Evolutionary conservation across 305 asterid genomes (phyloP), one percentile per base, ranked within the genome.

Genomic region (Fraxinus angustifolia): DNA sequence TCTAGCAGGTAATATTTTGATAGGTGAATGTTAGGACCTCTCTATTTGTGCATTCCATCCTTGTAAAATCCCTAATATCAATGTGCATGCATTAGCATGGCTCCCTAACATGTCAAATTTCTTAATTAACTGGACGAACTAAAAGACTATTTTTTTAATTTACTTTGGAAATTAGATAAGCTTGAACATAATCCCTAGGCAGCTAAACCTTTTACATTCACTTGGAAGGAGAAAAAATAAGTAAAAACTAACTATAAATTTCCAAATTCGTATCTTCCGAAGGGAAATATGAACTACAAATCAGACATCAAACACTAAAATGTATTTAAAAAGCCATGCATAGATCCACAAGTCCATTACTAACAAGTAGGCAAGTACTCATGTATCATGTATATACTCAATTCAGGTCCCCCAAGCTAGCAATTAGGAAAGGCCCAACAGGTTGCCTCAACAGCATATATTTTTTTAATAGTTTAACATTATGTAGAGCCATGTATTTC

Each of bases 41-140:
- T 68, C 58, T 35, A 58, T 56, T 77, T 58, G 35, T 73, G 58
- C 78, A 78, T 38, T 75, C 17, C 76, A 76, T 45, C 14, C 81
- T 77, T 19, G 62, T 45, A 14, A 82, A 35, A 77, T 48, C 42
- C 71, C 75, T 75, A 26, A 23, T 6, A 16, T 1, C 75, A 70
- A 73, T 50, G n/a, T 48, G 36, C 40, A 72, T 33, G 60, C 23
- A 73, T 77, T 58, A 77, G 21, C 31, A 30, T 74, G 71, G 48
- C 67, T 76, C 67, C 75, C 12, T 70, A 31, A 70, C 10, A 6
- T 14, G 73, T 65, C 36, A 65, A 11, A 65, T 26, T 26, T 12
- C n/a, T 11, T 28, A 30, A 31, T 11, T 14, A 12, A 2, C 19
- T 4, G 17, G n/a, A 67, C 8, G 8, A 67, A 12, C 36, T 67